Evolutionary conservation across 495 filamentous ascomycete species (phyloP).

Genomic region (Ramalina peruviana): DNA sequence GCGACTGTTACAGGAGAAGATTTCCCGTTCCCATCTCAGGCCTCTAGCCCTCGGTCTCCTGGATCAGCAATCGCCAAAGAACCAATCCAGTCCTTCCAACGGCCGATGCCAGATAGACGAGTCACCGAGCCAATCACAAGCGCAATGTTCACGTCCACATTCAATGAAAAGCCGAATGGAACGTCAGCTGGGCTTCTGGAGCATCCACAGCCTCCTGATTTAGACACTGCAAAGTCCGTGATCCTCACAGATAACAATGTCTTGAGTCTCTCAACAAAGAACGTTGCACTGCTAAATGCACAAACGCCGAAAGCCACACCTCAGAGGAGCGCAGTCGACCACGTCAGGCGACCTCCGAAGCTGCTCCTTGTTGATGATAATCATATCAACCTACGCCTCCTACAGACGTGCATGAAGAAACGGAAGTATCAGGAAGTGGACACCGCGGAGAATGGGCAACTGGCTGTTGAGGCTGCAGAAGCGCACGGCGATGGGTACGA

Average conservation of each 20-base stretch:
- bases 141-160: background rate
- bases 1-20: background rate
- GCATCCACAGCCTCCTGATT: too few species aligned
- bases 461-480: constrained; percentile 38
- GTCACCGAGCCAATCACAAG: constrained; percentile 9
- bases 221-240: background rate
- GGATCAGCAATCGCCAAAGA: too few species aligned
- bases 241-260: background rate
- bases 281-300: background rate
- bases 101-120: constrained; percentile 6
- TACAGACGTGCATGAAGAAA: constrained; percentile 46
- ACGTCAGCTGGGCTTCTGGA: too few species aligned
- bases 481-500: constrained; percentile 30
- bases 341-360: constrained; percentile 14
- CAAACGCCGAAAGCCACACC: background rate
- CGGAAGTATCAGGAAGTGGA: constrained; percentile 26
- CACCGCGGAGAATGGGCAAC: constrained; percentile 38
- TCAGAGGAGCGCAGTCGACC: background rate
- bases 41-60: background rate
- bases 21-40: constrained; percentile 5
- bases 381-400: constrained; percentile 57
- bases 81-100: background rate
- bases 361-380: constrained; percentile 66
- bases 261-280: constrained; percentile 1
- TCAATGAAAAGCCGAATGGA: too few species aligned